Conservation (phyloP, 1,139 yeast species). For the Suhomyces coccinellae region DNA sequence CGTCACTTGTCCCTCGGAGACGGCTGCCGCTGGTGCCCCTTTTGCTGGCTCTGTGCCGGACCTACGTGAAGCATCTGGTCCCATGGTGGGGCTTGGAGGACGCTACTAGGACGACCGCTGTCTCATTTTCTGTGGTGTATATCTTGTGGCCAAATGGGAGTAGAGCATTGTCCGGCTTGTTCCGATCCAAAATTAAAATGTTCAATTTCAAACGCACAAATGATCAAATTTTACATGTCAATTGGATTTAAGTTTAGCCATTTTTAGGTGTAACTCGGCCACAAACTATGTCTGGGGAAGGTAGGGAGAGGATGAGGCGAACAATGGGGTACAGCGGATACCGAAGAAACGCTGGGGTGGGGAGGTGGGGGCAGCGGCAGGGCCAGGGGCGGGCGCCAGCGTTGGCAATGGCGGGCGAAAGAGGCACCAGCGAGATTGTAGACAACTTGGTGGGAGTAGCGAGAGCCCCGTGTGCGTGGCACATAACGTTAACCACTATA, state of each 20-base stretch:
- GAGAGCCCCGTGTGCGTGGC: not conserved
- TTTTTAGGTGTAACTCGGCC: not conserved
- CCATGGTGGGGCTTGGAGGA: not conserved
- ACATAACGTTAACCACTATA: conserved; percentile 4
- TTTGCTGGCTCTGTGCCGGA: not conserved
- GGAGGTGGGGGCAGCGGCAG: no score
- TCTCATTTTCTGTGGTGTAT: not conserved
- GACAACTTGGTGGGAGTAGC: no score
- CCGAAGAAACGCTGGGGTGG: not conserved
- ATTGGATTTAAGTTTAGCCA: conserved; percentile 1
- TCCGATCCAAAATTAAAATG: not conserved
- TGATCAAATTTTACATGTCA: conserved; percentile 1
- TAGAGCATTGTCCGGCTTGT: not conserved
- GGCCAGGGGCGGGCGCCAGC: no score
- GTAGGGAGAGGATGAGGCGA: not conserved
- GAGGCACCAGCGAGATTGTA: no score
- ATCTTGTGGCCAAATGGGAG: not conserved
- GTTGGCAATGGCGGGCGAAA: no score
- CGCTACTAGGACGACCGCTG: not conserved
- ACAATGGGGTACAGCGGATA: not conserved
- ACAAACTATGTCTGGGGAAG: not conserved
- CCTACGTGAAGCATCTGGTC: not conserved
- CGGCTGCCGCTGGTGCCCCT: no score
- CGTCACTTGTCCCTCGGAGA: not conserved
- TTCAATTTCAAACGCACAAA: conserved; percentile 2